Evolutionary conservation across 1,139 yeast species (phyloP).

Genomic region (Yamadazyma sp.): DNA sequence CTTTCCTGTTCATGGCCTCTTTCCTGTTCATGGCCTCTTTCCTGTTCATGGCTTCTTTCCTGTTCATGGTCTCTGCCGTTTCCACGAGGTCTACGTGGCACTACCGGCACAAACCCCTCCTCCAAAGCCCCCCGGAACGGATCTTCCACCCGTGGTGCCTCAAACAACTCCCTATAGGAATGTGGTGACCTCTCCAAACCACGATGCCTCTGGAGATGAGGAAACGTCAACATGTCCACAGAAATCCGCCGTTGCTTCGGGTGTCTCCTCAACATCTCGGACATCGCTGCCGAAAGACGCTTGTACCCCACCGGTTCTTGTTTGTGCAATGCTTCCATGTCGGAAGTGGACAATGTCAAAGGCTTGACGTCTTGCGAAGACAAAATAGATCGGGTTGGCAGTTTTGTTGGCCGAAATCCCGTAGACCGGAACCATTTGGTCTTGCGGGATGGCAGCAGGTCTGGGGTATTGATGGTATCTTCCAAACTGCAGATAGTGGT

Average conservation of each 20-base stretch:
- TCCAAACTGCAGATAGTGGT: not conserved
- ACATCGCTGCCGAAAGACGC: not conserved
- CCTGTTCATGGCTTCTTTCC: too few relatives aligned
- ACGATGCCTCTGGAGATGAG: conserved; percentile 6
- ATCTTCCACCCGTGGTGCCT: too few relatives aligned
- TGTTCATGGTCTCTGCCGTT: too few relatives aligned
- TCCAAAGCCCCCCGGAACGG: too few relatives aligned
- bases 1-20: too few relatives aligned
- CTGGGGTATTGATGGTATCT: not conserved
- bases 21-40: too few relatives aligned
- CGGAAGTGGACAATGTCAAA: not conserved
- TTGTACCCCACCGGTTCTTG: not conserved
- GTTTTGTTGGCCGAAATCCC: not conserved
- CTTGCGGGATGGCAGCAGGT: not conserved
- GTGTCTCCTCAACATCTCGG: not conserved
- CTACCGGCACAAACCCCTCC: not conserved
- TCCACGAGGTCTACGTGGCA: too few relatives aligned
- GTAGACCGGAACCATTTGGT: not conserved
- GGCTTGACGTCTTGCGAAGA: not conserved
- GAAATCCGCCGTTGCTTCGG: conserved; percentile 3
- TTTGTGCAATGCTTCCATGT: not conserved
- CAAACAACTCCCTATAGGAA: not conserved
- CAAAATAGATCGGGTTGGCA: not conserved
- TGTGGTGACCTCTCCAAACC: not conserved
- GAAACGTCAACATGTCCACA: conserved; percentile 8